These are phyloP conservation scores for Irpex sp. DNA, from an alignment of 1,284 basidiomycete species.

Conservation along the genomic window DNA sequence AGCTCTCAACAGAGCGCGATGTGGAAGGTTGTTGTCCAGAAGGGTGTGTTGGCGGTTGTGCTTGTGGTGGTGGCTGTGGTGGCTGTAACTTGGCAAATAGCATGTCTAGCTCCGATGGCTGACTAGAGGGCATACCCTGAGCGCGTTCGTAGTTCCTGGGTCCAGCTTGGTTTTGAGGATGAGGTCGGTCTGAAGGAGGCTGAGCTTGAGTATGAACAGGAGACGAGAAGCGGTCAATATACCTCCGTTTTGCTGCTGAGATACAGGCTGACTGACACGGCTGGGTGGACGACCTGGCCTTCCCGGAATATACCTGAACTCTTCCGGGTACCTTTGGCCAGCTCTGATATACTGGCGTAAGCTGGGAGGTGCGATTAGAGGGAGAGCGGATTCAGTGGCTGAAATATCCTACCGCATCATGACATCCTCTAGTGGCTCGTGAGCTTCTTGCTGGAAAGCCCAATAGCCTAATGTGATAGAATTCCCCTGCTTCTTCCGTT, in stretches of 20 bases:
- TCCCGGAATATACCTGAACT: conserved; percentile 64
- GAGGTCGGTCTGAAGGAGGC: neutral
- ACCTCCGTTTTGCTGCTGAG: neutral
- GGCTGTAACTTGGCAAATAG: conserved; percentile 53
- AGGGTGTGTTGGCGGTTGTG: conserved; percentile 10
- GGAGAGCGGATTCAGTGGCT: conserved; percentile 3
- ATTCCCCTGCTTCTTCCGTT: conserved; percentile 45
- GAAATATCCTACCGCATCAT: conserved; percentile 48
- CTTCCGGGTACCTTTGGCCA: conserved; percentile 63
- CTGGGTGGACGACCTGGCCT: conserved; percentile 51
- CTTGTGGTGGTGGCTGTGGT: conserved; percentile 12
- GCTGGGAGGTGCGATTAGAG: conserved; percentile 30
- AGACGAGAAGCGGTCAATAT: conserved; percentile 17
- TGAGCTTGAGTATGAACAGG: conserved; percentile 24
- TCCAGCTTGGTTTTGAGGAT: neutral
- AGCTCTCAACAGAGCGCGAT: conserved; percentile 21
- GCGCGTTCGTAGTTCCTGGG: neutral
- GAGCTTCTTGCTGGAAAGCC: conserved; percentile 70
- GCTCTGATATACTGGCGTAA: conserved; percentile 61
- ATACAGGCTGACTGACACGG: conserved; percentile 10
- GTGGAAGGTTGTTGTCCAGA: conserved; percentile 16
- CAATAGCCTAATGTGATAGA: conserved; percentile 71
- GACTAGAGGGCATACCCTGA: neutral
- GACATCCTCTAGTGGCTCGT: conserved; percentile 68
- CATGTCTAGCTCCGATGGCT: conserved; percentile 55